These are phyloP conservation scores for Lactarius psammicola DNA, from an alignment of 768 basidiomycete genomes.

Conservation along the genomic window DNA sequence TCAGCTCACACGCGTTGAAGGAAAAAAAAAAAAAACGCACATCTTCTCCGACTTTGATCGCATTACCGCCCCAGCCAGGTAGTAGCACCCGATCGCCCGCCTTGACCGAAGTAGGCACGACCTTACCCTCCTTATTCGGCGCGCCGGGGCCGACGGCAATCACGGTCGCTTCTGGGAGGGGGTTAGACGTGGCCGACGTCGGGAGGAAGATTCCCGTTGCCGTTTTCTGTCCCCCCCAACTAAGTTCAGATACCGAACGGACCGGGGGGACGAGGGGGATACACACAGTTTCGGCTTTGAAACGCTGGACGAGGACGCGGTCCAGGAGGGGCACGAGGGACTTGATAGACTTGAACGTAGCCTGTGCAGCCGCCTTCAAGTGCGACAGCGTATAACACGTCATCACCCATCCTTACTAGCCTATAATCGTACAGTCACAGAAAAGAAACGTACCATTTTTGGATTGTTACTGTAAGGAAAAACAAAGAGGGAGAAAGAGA, in stretches of 20 bases:
- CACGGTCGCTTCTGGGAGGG: constrained; percentile 96
- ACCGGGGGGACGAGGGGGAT: too few species aligned
- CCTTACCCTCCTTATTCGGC: constrained; percentile 78
- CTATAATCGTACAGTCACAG: not conserved
- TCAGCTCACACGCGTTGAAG: not conserved
- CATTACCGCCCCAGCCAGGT: constrained; percentile 94
- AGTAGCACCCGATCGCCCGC: constrained; percentile 91
- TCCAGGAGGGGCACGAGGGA: constrained; percentile 88
- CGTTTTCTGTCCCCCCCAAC: constrained; percentile 74
- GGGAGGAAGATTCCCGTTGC: constrained; percentile 94
- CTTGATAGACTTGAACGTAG: constrained; percentile 95
- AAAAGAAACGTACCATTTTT: not conserved
- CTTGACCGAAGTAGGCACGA: constrained; percentile 75
- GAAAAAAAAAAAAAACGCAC: constrained; percentile 47
- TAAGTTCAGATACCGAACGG: too few species aligned
- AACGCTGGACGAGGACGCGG: constrained; percentile 95
- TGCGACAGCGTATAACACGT: not conserved
- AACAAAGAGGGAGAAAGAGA: not conserved
- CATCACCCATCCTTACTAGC: not conserved
- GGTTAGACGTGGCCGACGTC: constrained; percentile 76
- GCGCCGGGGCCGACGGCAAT: constrained; percentile 94
- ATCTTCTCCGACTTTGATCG: constrained; percentile 96
- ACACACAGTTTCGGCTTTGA: constrained; percentile 92
- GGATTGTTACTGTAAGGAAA: not conserved
- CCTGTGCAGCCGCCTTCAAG: constrained; percentile 66